These are phyloP conservation scores for Cydonia oblonga DNA, from an alignment of 331 rosid species.

Conservation along the genomic window DNA sequence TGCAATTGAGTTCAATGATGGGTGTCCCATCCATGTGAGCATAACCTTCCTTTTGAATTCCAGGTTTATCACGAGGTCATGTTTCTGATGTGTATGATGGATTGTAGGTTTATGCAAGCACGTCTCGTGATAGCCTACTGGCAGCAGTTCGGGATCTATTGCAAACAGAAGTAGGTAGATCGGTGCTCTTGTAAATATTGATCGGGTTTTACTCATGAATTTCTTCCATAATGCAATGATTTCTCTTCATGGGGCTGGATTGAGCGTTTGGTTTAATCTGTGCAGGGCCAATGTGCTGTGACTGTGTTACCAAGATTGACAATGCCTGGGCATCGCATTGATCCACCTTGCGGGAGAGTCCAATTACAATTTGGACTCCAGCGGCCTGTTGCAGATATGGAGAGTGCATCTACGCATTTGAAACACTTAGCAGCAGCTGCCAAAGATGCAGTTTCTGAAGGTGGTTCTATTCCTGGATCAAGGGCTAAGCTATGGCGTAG, in stretches of 20 bases:
- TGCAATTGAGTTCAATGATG: slow-evolving; percentile 94
- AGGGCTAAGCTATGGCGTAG: slow-evolving; percentile 99
- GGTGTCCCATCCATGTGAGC: slow-evolving; percentile 94
- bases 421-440: slow-evolving; percentile 93
- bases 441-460: slow-evolving; percentile 96
- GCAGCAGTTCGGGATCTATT: slow-evolving; percentile 87
- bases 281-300: slow-evolving; percentile 85
- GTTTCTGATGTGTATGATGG: slow-evolving; percentile 34
- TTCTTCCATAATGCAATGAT: not conserved
- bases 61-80: slow-evolving; percentile 7
- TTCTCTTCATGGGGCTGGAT: slow-evolving; percentile 1
- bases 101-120: slow-evolving; percentile 91
- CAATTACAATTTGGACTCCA: slow-evolving; percentile 68
- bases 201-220: slow-evolving; percentile 12
- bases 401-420: slow-evolving; percentile 75
- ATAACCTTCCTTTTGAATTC: slow-evolving; percentile 13
- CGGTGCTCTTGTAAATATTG: slow-evolving; percentile 29
- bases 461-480: slow-evolving; percentile 96
- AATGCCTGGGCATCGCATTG: slow-evolving; percentile 96
- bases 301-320: slow-evolving; percentile 95
- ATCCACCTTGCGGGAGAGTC: slow-evolving; percentile 95
- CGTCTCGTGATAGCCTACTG: slow-evolving; percentile 93
- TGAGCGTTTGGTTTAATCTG: slow-evolving; percentile 29
- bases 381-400: slow-evolving; percentile 49
- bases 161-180: slow-evolving; percentile 96